These are phyloP conservation scores for Alternaria viburni DNA, from an alignment of 2,329 filamentous ascomycete genomes.

Conservation along the genomic window DNA sequence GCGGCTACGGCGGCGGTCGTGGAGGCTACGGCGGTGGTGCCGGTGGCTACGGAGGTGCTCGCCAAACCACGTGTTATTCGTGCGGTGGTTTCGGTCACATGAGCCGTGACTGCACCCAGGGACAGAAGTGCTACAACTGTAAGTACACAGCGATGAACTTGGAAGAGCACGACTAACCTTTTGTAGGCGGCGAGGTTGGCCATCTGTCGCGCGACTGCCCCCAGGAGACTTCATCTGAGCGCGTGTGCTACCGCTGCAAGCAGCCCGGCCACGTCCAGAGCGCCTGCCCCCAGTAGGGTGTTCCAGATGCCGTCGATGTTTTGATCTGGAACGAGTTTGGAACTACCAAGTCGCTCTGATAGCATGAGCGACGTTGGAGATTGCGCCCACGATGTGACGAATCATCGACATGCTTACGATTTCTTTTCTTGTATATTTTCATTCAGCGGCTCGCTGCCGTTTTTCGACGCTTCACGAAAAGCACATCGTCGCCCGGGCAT, in stretches of 20 bases:
- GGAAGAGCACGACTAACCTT: slow-evolving; percentile 29
- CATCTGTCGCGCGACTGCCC: slow-evolving; percentile 96
- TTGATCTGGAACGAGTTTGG: slow-evolving; percentile 39
- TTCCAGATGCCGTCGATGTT: slow-evolving; percentile 34
- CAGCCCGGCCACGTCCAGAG: slow-evolving; percentile 90
- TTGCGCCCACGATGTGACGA: slow-evolving; percentile 37
- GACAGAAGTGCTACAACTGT: slow-evolving; percentile 99
- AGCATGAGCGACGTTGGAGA: slow-evolving; percentile 31
- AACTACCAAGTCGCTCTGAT: slow-evolving; percentile 29
- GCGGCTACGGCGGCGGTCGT: slow-evolving; percentile 57
- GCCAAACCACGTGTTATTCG: slow-evolving; percentile 82
- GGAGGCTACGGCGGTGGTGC: slow-evolving; percentile 50
- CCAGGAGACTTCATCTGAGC: slow-evolving; percentile 87
- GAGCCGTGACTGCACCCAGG: slow-evolving; percentile 97
- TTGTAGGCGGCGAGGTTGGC: slow-evolving; percentile 76
- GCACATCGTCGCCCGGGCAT: slow-evolving; percentile 47
- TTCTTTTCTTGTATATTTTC: slow-evolving; percentile 50
- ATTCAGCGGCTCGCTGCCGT: slow-evolving; percentile 48
- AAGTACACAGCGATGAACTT: slow-evolving; percentile 36
- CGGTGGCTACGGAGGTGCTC: slow-evolving; percentile 53
- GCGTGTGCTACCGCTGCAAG: slow-evolving; percentile 98
- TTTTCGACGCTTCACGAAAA: slow-evolving; percentile 47
- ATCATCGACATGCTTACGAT: slow-evolving; percentile 45
- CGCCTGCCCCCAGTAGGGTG: slow-evolving; percentile 81
- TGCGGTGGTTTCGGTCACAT: slow-evolving; percentile 97